These are phyloP conservation scores for Trifolium subterraneum DNA, from an alignment of 306 rosid species.

Conservation along the genomic window DNA sequence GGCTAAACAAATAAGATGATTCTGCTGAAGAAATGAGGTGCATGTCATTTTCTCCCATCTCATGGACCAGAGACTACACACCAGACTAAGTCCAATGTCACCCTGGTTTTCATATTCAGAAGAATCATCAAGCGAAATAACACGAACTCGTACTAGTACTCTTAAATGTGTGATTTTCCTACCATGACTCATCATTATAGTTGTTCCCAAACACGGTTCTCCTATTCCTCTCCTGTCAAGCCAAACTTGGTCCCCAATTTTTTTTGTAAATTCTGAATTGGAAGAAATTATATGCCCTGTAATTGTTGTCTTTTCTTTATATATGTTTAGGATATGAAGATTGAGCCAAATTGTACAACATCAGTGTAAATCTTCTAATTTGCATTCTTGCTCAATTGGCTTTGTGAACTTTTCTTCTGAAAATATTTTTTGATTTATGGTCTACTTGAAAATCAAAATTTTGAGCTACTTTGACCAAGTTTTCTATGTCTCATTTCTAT, in stretches of 20 bases:
- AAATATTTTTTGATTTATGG: no score
- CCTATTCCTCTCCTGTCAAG: not conserved
- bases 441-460: no score
- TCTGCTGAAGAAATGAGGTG: not conserved
- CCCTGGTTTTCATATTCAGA: not conserved
- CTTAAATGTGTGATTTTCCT: not conserved
- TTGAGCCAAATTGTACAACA: no score
- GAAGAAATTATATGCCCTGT: not conserved
- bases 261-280: not conserved
- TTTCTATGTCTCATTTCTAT: no score
- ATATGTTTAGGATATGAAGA: not conserved
- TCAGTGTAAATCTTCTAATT: no score
- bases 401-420: no score
- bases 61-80: not conserved
- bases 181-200: no score
- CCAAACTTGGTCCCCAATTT: not conserved
- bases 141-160: not conserved
- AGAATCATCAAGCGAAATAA: not conserved
- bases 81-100: not conserved
- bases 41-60: not conserved
- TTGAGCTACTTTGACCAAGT: no score
- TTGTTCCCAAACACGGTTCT: not conserved
- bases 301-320: not conserved
- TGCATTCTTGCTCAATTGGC: no score
- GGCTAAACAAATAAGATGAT: not conserved